These are phyloP conservation scores for Arctium minus DNA, from an alignment of 129 eudicot species.

Conservation along the genomic window DNA sequence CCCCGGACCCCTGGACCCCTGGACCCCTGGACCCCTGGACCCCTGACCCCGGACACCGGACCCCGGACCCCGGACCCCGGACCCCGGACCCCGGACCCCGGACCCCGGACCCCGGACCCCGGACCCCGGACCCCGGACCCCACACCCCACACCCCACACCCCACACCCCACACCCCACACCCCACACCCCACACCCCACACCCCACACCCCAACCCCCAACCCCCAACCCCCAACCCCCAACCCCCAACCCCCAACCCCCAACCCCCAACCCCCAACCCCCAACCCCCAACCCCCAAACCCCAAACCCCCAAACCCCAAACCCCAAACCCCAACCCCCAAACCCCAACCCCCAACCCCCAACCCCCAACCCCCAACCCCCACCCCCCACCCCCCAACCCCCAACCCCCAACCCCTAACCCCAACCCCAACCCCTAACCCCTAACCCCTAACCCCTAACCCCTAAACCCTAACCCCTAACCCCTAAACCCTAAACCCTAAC, in stretches of 20 bases:
- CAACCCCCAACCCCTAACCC: no score
- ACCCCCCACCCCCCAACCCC: no score
- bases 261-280: constrained; percentile 16
- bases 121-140: constrained; percentile 10
- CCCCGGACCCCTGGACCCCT: constrained; percentile 11
- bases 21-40: constrained; percentile 20
- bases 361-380: no score
- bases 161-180: constrained; percentile 21
- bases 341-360: constrained; percentile 21
- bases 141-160: constrained; percentile 8
- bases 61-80: constrained; percentile 14
- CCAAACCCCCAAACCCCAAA: constrained; percentile 19
- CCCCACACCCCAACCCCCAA: constrained; percentile 19
- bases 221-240: no score
- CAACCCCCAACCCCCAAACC: constrained; percentile 17
- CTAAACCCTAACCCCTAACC: constrained; percentile 14
- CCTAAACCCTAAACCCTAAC: constrained; percentile 4
- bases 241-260: constrained; percentile 11
- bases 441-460: constrained; percentile 21
- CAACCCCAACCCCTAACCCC: constrained; percentile 13
- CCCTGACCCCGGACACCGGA: constrained; percentile 17
- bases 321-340: constrained; percentile 22
- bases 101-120: constrained; percentile 16
- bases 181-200: constrained; percentile 22
- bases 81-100: constrained; percentile 7